phyloP scores from a whole-genome alignment of 2,329 filamentous ascomycete genomes.

The Trichocomaceae sp. region DNA sequence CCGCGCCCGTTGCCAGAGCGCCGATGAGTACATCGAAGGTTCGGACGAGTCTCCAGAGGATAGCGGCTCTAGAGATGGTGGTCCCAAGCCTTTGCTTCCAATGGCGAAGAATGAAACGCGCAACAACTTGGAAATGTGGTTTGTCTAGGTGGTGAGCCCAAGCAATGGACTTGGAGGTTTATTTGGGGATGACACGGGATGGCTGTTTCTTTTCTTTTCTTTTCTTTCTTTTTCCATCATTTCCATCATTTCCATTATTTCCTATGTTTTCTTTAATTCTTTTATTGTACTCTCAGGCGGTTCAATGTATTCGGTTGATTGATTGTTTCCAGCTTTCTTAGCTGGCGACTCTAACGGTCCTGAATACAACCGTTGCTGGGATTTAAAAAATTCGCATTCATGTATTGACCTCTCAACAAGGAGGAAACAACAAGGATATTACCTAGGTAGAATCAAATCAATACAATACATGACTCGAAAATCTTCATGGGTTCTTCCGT shows the following conservation, averaged over 20 bases:
- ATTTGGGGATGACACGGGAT: not conserved
- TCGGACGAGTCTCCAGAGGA: conserved; percentile 21
- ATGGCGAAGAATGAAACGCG: conserved; percentile 8
- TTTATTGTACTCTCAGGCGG: not conserved
- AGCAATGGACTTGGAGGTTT: not conserved
- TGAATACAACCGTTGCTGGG: not conserved
- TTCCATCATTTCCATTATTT: not conserved
- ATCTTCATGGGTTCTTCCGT: not conserved
- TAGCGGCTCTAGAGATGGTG: too few relatives aligned
- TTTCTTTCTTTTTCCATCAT: not conserved
- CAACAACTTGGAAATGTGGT: conserved; percentile 15
- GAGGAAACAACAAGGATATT: not conserved
- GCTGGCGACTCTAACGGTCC: conserved; percentile 7
- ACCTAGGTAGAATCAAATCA: not conserved
- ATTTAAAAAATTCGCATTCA: not conserved
- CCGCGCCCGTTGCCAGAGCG: conserved; percentile 54
- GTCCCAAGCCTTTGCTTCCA: conserved; percentile 1
- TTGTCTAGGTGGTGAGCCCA: conserved; percentile 5
- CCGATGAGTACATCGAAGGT: conserved; percentile 5
- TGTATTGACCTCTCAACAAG: not conserved
- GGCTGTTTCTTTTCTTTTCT: not conserved
- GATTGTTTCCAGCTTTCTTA: conserved; percentile 1
- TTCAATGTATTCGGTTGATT: not conserved
- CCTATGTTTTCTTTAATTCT: not conserved
- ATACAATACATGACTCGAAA: not conserved